Evolutionary conservation across 2,329 filamentous ascomycete genomes (phyloP).

Genomic region (Lomentospora prolificans): DNA sequence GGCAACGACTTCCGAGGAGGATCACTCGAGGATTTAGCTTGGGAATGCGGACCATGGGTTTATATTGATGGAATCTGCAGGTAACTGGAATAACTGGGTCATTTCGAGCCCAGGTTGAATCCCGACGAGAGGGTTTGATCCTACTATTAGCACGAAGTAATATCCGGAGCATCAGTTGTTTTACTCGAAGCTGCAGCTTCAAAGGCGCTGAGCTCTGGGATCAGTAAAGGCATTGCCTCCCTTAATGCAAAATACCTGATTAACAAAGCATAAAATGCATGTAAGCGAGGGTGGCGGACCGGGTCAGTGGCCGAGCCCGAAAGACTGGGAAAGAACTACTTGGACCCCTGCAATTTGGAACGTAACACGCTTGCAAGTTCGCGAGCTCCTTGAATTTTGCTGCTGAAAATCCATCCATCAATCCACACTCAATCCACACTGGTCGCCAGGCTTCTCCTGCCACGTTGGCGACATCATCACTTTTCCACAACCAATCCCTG

Average conservation of each 20-base stretch:
- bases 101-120: not conserved
- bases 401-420: not conserved
- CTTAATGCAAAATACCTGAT: not conserved
- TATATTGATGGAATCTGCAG: not conserved
- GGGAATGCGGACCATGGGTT: not conserved
- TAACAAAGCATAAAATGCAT: not conserved
- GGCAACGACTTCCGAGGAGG: slow-evolving; percentile 1
- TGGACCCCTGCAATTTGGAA: not conserved
- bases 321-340: not conserved
- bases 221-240: no score
- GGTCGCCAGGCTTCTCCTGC: slow-evolving; percentile 3
- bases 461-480: slow-evolving; percentile 8
- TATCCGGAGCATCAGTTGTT: no score
- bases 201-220: no score
- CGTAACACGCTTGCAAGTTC: not conserved
- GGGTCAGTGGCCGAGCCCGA: not conserved
- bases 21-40: not conserved
- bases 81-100: not conserved
- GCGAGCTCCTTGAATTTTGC: not conserved
- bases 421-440: not conserved
- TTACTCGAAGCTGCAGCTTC: no score
- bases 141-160: no score
- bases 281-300: not conserved
- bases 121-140: not conserved
- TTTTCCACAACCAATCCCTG: not conserved